Percentiles rank a stretch among this genome's conserved stretches.
These are phyloP conservation scores for Beauveria caledonica DNA, from an alignment of 2,329 filamentous ascomycete genomes.

Conservation along the genomic window DNA sequence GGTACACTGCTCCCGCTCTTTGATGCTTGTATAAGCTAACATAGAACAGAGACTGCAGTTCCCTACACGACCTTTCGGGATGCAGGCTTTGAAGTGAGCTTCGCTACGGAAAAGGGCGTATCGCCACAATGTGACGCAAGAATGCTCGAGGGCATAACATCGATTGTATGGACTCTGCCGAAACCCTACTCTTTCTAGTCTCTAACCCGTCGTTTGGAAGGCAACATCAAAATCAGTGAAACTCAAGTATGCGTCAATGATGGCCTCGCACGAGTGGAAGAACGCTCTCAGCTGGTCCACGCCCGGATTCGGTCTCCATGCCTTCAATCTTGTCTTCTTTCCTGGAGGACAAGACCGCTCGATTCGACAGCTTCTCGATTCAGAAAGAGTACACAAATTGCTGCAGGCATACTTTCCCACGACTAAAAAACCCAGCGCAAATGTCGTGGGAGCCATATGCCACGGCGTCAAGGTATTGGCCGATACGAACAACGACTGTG, in stretches of 20 bases:
- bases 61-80: no score
- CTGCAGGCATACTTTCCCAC: conserved; percentile 39
- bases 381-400: conserved; percentile 33
- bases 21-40: no score
- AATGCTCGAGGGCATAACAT: no score
- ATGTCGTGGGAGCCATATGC: conserved; percentile 40
- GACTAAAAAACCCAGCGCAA: conserved; percentile 32
- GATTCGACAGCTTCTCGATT: conserved; percentile 44
- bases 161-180: no score
- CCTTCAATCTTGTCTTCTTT: conserved; percentile 40
- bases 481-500: conserved; percentile 24
- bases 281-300: conserved; percentile 37
- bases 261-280: conserved; percentile 31
- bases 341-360: conserved; percentile 46
- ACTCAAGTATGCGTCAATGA: conserved; percentile 34
- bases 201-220: no score
- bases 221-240: no score
- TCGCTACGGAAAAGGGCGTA: no score
- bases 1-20: no score
- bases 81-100: no score
- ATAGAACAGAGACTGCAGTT: no score
- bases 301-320: conserved; percentile 33
- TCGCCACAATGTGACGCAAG: no score
- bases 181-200: no score
- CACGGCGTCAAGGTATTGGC: conserved; percentile 45